Evolutionary conservation across 345 rosid species (phyloP).

Genomic region (Atalantia buxifolia): DNA sequence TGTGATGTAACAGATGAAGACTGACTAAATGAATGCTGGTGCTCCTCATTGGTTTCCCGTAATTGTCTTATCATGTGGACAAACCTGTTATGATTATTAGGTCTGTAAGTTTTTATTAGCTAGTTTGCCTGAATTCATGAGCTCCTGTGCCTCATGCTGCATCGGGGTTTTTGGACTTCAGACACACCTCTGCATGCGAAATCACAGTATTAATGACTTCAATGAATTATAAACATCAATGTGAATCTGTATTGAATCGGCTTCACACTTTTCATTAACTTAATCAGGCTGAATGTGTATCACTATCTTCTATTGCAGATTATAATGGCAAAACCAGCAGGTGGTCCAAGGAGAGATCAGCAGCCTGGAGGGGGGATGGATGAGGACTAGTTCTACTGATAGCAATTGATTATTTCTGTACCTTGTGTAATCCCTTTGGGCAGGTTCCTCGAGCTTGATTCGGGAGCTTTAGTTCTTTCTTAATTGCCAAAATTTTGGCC

Average conservation of each 20-base stretch:
- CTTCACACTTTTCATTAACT: not conserved
- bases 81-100: not conserved
- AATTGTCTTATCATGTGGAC: not conserved
- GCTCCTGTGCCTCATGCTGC: not conserved
- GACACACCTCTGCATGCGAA: not conserved
- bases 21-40: not conserved
- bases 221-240: not conserved
- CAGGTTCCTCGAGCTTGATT: not conserved
- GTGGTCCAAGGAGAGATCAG: constrained; percentile 83
- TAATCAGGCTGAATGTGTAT: not conserved
- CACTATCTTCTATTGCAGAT: constrained; percentile 49
- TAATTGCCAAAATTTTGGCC: constrained; percentile 1
- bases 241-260: not conserved
- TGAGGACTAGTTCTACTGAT: constrained; percentile 42
- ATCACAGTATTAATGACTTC: not conserved
- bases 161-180: not conserved
- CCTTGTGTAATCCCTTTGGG: not conserved
- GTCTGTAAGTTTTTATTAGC: not conserved
- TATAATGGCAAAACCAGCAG: constrained; percentile 94
- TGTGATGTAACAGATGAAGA: not conserved
- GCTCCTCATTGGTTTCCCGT: not conserved
- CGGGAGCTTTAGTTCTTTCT: not conserved
- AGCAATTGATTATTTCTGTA: not conserved
- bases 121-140: not conserved
- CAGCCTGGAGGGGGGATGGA: constrained; percentile 55